Percentiles rank a stretch among this genome's conserved stretches.
These are phyloP conservation scores for Dichotomocladium elegans DNA, from an alignment of 371 early-diverging fungal species.

Conservation along the genomic window DNA sequence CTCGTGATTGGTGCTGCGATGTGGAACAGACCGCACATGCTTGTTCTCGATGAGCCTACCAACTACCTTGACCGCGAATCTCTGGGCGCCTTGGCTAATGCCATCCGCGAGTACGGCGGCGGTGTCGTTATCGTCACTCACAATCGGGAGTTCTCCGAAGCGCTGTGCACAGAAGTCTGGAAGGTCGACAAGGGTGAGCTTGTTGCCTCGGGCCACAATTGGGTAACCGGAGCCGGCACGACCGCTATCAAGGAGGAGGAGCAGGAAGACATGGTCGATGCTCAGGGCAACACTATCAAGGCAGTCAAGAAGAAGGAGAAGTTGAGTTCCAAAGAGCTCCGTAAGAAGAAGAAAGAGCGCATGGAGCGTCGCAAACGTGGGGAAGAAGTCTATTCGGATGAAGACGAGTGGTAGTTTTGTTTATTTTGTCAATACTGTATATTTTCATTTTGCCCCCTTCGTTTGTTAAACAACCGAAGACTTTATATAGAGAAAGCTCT, in stretches of 20 bases:
- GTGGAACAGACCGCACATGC: constrained; percentile 84
- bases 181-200: constrained; percentile 69
- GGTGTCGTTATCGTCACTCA: constrained; percentile 78
- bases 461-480: neutral
- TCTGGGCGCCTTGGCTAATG: constrained; percentile 67
- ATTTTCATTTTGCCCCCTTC: neutral
- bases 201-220: constrained; percentile 48
- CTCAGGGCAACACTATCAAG: constrained; percentile 49
- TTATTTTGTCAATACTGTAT: neutral
- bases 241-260: constrained; percentile 35
- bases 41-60: constrained; percentile 90
- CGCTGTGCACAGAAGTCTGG: constrained; percentile 72
- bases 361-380: constrained; percentile 56
- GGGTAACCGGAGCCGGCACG: constrained; percentile 45
- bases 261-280: constrained; percentile 43
- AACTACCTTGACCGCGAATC: constrained; percentile 79
- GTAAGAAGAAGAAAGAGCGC: constrained; percentile 57
- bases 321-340: constrained; percentile 44
- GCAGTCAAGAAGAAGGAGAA: constrained; percentile 46
- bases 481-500: no score
- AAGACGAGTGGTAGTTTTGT: constrained; percentile 37
- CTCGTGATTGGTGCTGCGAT: constrained; percentile 84
- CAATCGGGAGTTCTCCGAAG: constrained; percentile 70
- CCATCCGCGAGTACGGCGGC: constrained; percentile 67
- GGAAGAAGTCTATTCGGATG: constrained; percentile 50